Conservation (phyloP, 148 eudicot species). For the Polygonum maritimum region DNA sequence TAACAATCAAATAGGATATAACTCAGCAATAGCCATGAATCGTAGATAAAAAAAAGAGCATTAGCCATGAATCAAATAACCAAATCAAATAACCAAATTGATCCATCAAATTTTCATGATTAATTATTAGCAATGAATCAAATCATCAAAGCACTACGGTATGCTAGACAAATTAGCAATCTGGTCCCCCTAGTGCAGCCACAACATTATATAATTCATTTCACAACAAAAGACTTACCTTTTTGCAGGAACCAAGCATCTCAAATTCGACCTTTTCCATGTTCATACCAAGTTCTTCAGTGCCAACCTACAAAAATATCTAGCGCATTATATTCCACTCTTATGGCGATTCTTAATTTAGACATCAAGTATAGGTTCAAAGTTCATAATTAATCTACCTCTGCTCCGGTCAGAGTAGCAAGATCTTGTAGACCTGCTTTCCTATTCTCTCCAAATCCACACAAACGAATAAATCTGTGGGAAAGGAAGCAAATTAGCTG, state of each 20-base stretch:
- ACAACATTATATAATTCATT: background rate
- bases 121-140: too few relatives aligned
- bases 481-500: too few relatives aligned
- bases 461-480: too few relatives aligned
- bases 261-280: conserved; percentile 67
- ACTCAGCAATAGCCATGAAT: too few relatives aligned
- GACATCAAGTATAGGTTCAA: background rate
- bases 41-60: too few relatives aligned
- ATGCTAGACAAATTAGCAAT: too few relatives aligned
- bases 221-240: conserved; percentile 28
- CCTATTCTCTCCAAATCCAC: conserved; percentile 90
- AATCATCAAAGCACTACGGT: too few relatives aligned
- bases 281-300: conserved; percentile 91
- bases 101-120: too few relatives aligned
- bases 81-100: too few relatives aligned
- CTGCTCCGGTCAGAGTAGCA: conserved; percentile 77
- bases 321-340: background rate
- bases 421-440: conserved; percentile 79
- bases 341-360: background rate
- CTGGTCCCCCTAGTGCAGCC: background rate
- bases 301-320: conserved; percentile 40
- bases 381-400: conserved; percentile 25
- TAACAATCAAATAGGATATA: background rate
- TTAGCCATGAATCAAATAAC: too few relatives aligned
- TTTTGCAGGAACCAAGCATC: conserved; percentile 88